Evolutionary conservation across 352 stramenopile genomes (phyloP).

Genomic region (Globisporangium heterothallicum): DNA sequence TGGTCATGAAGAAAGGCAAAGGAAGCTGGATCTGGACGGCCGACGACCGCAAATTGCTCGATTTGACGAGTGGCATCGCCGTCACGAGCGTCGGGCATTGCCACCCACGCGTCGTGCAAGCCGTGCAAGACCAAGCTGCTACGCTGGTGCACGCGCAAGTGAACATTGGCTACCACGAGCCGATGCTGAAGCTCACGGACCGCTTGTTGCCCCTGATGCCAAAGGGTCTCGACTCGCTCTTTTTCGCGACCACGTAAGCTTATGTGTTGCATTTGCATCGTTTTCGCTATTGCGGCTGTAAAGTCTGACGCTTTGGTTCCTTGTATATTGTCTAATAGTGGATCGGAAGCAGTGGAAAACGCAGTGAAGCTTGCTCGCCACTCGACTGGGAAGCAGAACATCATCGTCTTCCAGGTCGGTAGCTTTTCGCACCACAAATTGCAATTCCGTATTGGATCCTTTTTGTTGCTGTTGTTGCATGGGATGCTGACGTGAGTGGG

Average conservation of each 20-base stretch:
- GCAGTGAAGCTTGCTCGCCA: constrained; percentile 90
- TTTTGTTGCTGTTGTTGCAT: no score
- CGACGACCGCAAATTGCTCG: constrained; percentile 85
- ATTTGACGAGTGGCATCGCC: constrained; percentile 93
- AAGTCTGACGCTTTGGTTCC: no score
- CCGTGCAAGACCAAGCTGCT: constrained; percentile 86
- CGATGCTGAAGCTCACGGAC: constrained; percentile 88
- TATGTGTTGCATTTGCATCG: background rate
- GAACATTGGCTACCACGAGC: constrained; percentile 91
- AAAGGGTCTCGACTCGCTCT: constrained; percentile 84
- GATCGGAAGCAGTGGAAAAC: constrained; percentile 92
- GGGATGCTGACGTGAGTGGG: no score
- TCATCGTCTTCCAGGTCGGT: constrained; percentile 87
- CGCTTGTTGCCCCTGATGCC: constrained; percentile 71
- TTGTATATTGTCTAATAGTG: no score
- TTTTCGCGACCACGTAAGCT: constrained; percentile 75
- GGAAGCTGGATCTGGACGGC: constrained; percentile 85
- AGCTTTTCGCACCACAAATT: no score
- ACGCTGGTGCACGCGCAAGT: constrained; percentile 89
- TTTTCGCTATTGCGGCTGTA: constrained; percentile 4
- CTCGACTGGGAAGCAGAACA: constrained; percentile 82
- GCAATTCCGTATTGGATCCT: background rate
- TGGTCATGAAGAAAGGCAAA: constrained; percentile 80
- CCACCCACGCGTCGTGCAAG: constrained; percentile 88
- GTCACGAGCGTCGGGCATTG: constrained; percentile 91